Percentiles rank a stretch among this genome's conserved stretches.
These are phyloP conservation scores for Xylaria multiplex DNA, from an alignment of 2,329 filamentous ascomycete species.

Conservation along the genomic window DNA sequence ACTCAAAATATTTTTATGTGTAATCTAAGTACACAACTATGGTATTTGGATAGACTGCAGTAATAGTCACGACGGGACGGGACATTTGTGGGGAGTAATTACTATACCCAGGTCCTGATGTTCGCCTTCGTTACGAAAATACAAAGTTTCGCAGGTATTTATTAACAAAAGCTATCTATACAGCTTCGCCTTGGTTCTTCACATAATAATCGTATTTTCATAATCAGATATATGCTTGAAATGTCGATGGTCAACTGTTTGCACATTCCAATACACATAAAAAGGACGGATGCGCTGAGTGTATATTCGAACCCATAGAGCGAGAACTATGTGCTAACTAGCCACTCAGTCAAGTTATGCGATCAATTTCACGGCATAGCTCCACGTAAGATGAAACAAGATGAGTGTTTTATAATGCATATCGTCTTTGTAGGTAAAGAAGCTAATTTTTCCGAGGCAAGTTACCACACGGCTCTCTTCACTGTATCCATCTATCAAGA, in stretches of 20 bases:
- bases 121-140: no score
- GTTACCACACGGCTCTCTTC: background rate
- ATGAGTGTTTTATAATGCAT: conserved; percentile 5
- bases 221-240: no score
- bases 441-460: background rate
- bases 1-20: no score
- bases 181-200: background rate
- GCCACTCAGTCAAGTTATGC: background rate
- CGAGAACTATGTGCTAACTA: background rate
- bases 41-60: no score
- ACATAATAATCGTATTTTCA: no score
- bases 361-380: background rate
- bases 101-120: no score
- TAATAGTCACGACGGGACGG: no score
- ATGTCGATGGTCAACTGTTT: background rate
- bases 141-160: background rate
- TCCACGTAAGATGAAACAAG: background rate
- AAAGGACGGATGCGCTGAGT: background rate
- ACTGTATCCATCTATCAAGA: conserved; percentile 20
- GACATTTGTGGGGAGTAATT: no score
- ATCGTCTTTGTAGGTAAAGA: background rate
- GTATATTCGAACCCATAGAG: background rate
- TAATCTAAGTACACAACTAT: no score
- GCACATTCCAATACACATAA: background rate
- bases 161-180: background rate